Evolutionary conservation across 2,329 filamentous ascomycete species (phyloP), one percentile per base, ranked within the genome.

Genomic region (Domatiomyces globalis): DNA sequence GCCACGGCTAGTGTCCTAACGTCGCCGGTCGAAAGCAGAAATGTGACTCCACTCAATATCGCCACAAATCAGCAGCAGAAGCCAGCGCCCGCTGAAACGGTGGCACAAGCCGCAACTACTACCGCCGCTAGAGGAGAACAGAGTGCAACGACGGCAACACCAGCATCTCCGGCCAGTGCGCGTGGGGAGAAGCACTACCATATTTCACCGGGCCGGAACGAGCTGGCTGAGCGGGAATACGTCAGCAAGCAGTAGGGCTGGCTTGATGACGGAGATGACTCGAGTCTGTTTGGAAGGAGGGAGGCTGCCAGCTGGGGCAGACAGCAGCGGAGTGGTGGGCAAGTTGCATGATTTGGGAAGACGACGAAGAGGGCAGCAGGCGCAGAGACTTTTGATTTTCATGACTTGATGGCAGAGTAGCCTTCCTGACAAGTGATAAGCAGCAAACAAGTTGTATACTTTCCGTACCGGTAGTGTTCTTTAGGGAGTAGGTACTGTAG

Each of bases 11-110:
- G 52, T 43, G 6, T 61, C 7, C 59, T 58, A 4, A 58, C 54
- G 2, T 56, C 53, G n/a, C 60, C 60, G 7, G 33, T 49, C 15
- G 54, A 57, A 29, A 52, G 46, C 20, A 53, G 53, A 20, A 57
- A 58, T 33, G 45, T 56, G 9, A 55, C 55, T 9, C 54, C 56
- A 17, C 55, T 58, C 39, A 45, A 53, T 20, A 58, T 54, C 4
- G 49, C 39, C 19, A 48, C 53, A 22, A 53, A 51, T 9, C 52
- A 58, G 18, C 45, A 47, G 17, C 55, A 58, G 42, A 10, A 15
- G 5, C 3, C 8, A 25, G 45, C 20, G 5, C n/a, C 25, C 18
- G 9, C 45, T 4, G 45, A 17, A 8, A 6, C 45, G 20, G 17
- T 25, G 20, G 5, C 20, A n/a, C 45, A 46, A 25, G 45, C 17